Conservation (phyloP, 2,329 filamentous ascomycete genomes). For the Cyphellophora europaea region DNA sequence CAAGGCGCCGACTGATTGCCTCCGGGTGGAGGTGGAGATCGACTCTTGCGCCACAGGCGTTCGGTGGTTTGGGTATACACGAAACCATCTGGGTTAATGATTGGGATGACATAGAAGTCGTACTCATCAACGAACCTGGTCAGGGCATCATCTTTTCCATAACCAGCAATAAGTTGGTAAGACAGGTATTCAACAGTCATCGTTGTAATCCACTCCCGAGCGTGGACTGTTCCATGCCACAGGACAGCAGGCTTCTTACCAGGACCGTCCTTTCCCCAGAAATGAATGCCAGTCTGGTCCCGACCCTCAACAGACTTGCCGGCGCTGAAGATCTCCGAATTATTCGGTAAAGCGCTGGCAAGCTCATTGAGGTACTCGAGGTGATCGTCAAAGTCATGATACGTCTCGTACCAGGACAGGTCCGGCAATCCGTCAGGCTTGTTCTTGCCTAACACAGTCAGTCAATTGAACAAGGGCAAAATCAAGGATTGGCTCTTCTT, state of each 20-base stretch:
- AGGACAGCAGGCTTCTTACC: constrained; percentile 47
- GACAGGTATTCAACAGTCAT: constrained; percentile 48
- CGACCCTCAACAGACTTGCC: constrained; percentile 41
- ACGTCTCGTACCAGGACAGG: constrained; percentile 43
- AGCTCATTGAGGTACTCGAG: constrained; percentile 40
- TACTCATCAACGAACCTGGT: constrained; percentile 48
- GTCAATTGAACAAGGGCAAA: no score
- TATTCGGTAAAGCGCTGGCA: constrained; percentile 33
- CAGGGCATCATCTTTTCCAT: constrained; percentile 26
- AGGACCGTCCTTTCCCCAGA: constrained; percentile 39
- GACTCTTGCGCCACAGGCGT: constrained; percentile 56
- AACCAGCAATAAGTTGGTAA: constrained; percentile 39
- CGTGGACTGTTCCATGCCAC: constrained; percentile 50
- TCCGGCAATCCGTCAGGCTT: no score
- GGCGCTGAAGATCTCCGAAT: constrained; percentile 40
- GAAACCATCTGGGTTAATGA: constrained; percentile 56
- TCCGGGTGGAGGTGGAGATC: constrained; percentile 25
- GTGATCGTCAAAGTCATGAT: constrained; percentile 46
- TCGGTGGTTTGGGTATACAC: constrained; percentile 47
- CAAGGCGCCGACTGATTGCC: constrained; percentile 25
- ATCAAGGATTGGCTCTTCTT: no score
- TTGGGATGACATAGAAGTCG: constrained; percentile 57
- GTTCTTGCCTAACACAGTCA: no score
- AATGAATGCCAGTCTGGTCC: constrained; percentile 38
- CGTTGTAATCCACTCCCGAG: constrained; percentile 51